Base-by-base conservation (phyloP, 2,329 filamentous ascomycete species). In the Alternaria atra region DNA sequence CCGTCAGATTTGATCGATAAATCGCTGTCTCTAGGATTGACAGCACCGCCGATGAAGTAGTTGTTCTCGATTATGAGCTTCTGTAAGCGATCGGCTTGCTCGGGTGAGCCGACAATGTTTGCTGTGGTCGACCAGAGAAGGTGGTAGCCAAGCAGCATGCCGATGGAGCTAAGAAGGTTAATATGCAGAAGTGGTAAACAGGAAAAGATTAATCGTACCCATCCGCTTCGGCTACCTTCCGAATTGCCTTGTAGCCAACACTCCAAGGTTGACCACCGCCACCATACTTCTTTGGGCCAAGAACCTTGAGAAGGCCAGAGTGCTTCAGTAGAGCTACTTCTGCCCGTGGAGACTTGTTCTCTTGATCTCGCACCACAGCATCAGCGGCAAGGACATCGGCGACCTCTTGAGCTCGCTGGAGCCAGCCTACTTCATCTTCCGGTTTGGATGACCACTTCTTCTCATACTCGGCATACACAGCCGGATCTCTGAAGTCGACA, bases 61-160 rank as follows among this genome's bases (percentile, higher is more conserved):
- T 90, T 90, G 77, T 89, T 89, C 17, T 80, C 75, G 60, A 88
- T 83, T 68, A 90, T 87, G 52, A 84, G 76, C 62, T 87, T 80
- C 58, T 89, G 83, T 1, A 82, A 75, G 17, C 84, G 83, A 13
- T 89, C 86, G 17, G 83, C 83, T 72, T 90, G 89, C 65, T 88
- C 85, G 0, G 84, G 74, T 0, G 81, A 87, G 2, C 88, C 88
- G 9, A 90, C 85, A 0, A 90, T 79, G 59, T 85, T 85, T 15
- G 86, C 86, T 0, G 85, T 89, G 0, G 83, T 86, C 0, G 84
- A 87, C 88, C 88, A 90, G 7, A 89, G 79, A 5, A 90, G 78
- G 67, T 90, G 87, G 65, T 90, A 90, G 1, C 86, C 88, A 0
- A 90, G 80, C 0, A 90, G 81, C 87, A 89, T 89, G 1, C 88